These are phyloP conservation scores for Emergomyces africanus DNA, from an alignment of 2,329 filamentous ascomycete genomes.

Conservation along the genomic window DNA sequence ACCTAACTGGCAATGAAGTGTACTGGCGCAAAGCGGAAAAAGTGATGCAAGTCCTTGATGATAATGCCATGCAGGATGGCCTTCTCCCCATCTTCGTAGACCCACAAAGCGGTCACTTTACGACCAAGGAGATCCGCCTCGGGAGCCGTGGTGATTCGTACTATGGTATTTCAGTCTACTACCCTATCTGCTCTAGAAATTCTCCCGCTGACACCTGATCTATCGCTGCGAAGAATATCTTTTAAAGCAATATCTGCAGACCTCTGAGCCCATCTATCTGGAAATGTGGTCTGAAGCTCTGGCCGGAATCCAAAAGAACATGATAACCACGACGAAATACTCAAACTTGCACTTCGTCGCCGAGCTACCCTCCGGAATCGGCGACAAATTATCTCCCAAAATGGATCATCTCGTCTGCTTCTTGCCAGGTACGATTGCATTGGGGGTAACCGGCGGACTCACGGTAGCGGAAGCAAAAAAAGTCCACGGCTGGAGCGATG, in stretches of 20 bases:
- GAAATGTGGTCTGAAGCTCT: constrained; percentile 90
- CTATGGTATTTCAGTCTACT: constrained; percentile 44
- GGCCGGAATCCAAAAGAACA: constrained; percentile 73
- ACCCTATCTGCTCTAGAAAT: not conserved
- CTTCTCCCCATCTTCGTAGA: constrained; percentile 87
- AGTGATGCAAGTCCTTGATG: constrained; percentile 82
- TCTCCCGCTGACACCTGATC: not conserved
- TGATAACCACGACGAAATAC: constrained; percentile 75
- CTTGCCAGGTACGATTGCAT: constrained; percentile 87
- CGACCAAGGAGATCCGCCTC: constrained; percentile 76
- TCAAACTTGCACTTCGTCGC: constrained; percentile 78
- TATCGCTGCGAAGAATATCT: constrained; percentile 55
- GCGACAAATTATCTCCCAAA: constrained; percentile 58
- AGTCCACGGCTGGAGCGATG: constrained; percentile 56
- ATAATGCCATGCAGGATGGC: constrained; percentile 65
- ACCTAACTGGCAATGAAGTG: constrained; percentile 79
- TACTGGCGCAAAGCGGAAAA: constrained; percentile 91
- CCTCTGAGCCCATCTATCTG: constrained; percentile 73
- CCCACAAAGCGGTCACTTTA: constrained; percentile 64
- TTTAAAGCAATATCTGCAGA: constrained; percentile 97
- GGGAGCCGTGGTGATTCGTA: constrained; percentile 95
- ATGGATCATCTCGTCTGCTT: constrained; percentile 99
- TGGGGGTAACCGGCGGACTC: constrained; percentile 70
- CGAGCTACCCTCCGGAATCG: constrained; percentile 66
- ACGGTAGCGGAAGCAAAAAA: constrained; percentile 63